These are phyloP conservation scores for Amoebophrya sp. DNA, from an alignment of 169 alveolate genomes.

Conservation along the genomic window DNA sequence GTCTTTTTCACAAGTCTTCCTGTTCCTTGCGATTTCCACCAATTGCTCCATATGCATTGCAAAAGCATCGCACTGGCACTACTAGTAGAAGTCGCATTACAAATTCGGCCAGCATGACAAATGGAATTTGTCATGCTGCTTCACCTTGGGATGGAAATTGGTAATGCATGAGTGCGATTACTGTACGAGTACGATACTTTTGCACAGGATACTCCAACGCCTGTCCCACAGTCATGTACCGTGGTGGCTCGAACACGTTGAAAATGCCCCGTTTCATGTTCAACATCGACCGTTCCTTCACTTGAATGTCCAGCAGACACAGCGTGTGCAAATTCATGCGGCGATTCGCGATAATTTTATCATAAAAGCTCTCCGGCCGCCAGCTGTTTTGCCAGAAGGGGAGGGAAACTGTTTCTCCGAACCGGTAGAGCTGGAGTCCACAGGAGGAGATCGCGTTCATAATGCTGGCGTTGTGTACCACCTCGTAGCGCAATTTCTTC, in stretches of 20 bases:
- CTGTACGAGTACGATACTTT: too few relatives aligned
- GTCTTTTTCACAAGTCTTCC: conserved; percentile 32
- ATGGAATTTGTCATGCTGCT: too few relatives aligned
- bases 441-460: conserved; percentile 65
- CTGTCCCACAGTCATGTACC: conserved; percentile 39
- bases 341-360: conserved; percentile 78
- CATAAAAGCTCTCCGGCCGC: conserved; percentile 93
- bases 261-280: conserved; percentile 83
- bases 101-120: too few relatives aligned
- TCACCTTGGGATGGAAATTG: conserved; percentile 37
- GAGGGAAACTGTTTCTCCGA: conserved; percentile 96
- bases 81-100: too few relatives aligned
- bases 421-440: conserved; percentile 84
- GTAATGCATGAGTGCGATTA: conserved; percentile 39
- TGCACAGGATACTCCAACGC: too few relatives aligned
- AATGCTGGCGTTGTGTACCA: conserved; percentile 76
- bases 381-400: conserved; percentile 95
- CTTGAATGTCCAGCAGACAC: conserved; percentile 94
- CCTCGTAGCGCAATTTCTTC: conserved; percentile 66
- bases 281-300: conserved; percentile 92
- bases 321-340: conserved; percentile 86
- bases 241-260: conserved; percentile 84
- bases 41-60: conserved; percentile 48
- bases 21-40: conserved; percentile 40
- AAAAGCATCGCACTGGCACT: too few relatives aligned